phyloP scores from a whole-genome alignment of 202 grass and related monocot genomes.

The Miscanthus sacchariflorus region DNA sequence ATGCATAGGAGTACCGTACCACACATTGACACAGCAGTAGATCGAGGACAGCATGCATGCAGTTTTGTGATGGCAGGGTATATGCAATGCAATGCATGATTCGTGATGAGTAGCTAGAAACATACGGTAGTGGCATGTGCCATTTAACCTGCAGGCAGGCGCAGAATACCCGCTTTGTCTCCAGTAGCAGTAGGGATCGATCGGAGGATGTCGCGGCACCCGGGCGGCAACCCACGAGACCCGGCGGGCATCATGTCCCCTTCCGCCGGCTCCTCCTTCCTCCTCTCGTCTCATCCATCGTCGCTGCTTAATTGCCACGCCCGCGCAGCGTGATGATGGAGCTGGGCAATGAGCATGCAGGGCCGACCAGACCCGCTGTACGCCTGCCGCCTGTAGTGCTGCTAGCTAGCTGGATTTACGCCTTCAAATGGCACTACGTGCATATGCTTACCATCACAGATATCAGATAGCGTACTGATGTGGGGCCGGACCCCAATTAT shows the following conservation, averaged over 20 bases:
- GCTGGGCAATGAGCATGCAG: neutral
- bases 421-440: neutral
- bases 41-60: neutral
- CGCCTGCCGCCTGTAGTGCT: neutral
- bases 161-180: constrained; percentile 46
- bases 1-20: neutral
- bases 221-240: constrained; percentile 37
- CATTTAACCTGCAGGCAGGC: constrained; percentile 1
- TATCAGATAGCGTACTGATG: no score
- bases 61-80: neutral
- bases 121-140: constrained; percentile 45
- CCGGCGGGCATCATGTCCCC: constrained; percentile 40
- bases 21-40: no score
- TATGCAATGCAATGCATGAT: constrained; percentile 18
- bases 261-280: neutral
- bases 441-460: no score
- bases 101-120: constrained; percentile 47
- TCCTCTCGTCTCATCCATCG: constrained; percentile 22
- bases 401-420: neutral
- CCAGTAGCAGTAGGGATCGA: neutral
- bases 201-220: neutral
- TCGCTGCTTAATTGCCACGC: neutral
- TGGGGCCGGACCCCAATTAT: no score
- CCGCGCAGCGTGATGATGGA: neutral
- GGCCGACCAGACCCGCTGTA: neutral